Conservation (phyloP, 2,329 filamentous ascomycete genomes). For the Calonectria pseudoturangicola region DNA sequence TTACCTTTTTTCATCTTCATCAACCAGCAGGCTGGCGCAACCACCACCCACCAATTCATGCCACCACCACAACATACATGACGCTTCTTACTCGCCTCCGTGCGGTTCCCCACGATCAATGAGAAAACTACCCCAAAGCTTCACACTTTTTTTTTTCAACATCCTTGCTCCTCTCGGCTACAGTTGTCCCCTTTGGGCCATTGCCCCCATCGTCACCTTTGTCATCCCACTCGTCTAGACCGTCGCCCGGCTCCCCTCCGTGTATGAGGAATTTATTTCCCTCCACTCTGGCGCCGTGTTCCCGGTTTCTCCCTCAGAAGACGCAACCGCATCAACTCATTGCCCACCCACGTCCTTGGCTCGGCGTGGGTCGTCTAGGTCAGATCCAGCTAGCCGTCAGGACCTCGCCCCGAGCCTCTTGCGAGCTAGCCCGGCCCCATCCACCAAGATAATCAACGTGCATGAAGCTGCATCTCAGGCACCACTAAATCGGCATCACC, state of each 20-base stretch:
- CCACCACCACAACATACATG: not conserved
- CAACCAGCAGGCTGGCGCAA: too few species aligned
- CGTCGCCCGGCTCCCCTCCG: slow-evolving; percentile 16
- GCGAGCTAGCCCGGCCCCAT: slow-evolving; percentile 42
- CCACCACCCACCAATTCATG: not conserved
- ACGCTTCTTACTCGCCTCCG: not conserved
- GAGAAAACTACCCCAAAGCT: not conserved
- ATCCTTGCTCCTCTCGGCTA: slow-evolving; percentile 15
- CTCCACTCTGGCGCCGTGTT: slow-evolving; percentile 41
- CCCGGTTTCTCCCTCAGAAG: slow-evolving; percentile 51
- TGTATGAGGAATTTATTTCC: slow-evolving; percentile 44
- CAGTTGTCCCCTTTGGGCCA: not conserved
- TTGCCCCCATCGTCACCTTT: slow-evolving; percentile 29
- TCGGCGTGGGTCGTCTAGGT: slow-evolving; percentile 54
- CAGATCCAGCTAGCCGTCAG: slow-evolving; percentile 50
- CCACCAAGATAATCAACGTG: slow-evolving; percentile 56
- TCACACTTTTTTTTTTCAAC: not conserved
- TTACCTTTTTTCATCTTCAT: too few species aligned
- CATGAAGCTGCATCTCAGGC: slow-evolving; percentile 52
- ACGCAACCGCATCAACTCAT: slow-evolving; percentile 46
- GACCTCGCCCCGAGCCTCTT: slow-evolving; percentile 41
- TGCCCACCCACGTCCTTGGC: slow-evolving; percentile 46
- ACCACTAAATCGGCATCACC: slow-evolving; percentile 41
- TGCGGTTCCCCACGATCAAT: not conserved
- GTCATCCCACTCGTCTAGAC: slow-evolving; percentile 29